These are phyloP conservation scores for Phanerochaete carnosa DNA, from an alignment of 768 basidiomycete genomes.

Conservation along the genomic window DNA sequence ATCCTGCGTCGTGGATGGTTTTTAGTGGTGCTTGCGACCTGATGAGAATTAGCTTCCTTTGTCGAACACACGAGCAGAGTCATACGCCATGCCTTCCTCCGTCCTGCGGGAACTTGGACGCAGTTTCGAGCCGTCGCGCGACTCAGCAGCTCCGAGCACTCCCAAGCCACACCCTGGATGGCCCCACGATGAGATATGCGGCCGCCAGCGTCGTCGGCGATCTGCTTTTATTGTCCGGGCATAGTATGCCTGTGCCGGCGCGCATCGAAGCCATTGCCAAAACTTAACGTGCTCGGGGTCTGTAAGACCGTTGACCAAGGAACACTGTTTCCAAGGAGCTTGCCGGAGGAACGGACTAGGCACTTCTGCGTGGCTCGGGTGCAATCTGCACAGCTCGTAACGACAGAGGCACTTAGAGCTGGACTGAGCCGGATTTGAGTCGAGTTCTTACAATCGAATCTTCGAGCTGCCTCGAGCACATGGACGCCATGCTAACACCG, in stretches of 20 bases:
- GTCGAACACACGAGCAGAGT: neutral
- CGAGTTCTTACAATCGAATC: neutral
- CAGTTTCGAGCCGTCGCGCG: neutral
- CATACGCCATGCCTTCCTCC: constrained; percentile 8
- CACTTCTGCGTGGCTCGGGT: neutral
- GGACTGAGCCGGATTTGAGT: neutral
- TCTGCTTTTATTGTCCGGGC: neutral
- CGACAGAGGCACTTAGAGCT: neutral
- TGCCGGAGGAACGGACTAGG: neutral
- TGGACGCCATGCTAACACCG: constrained; percentile 10
- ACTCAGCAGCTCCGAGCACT: constrained; percentile 4
- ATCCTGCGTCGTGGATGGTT: neutral
- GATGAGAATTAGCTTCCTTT: constrained; percentile 9
- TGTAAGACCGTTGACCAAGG: neutral
- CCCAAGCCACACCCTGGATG: neutral
- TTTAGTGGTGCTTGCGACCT: neutral
- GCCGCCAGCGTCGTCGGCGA: neutral
- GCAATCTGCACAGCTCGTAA: neutral
- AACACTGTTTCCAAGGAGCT: neutral
- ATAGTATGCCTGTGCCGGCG: neutral
- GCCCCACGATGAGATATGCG: neutral
- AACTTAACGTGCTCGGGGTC: neutral
- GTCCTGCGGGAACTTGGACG: constrained; percentile 9
- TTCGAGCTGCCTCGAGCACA: constrained; percentile 7
- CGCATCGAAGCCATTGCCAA: neutral